These are phyloP conservation scores for Claviceps digitariae DNA, from an alignment of 2,329 filamentous ascomycete species.

Conservation along the genomic window DNA sequence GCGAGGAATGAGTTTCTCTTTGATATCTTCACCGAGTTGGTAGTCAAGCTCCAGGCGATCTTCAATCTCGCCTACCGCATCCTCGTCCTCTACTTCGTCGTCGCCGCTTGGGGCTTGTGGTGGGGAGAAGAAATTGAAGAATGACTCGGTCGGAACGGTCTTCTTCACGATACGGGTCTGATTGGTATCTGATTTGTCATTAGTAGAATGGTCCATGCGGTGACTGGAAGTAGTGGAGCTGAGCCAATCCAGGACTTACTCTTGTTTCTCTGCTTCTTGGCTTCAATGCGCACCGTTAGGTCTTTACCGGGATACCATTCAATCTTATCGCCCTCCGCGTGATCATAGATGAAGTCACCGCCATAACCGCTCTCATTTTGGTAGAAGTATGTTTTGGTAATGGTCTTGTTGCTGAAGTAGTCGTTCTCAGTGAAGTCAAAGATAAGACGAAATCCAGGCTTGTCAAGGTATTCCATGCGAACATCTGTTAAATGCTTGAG, in stretches of 20 bases:
- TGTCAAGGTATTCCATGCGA: conserved; percentile 98
- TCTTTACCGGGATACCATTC: conserved; percentile 93
- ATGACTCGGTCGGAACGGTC: conserved; percentile 95
- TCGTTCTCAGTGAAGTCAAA: conserved; percentile 95
- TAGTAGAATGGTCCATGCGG: not conserved
- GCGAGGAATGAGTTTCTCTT: conserved; percentile 97
- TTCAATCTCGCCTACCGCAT: conserved; percentile 82
- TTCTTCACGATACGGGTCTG: conserved; percentile 98
- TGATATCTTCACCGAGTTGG: conserved; percentile 97
- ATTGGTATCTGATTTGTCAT: conserved; percentile 72
- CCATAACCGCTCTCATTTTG: conserved; percentile 98
- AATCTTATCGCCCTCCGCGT: conserved; percentile 95
- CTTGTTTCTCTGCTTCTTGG: conserved; percentile 99
- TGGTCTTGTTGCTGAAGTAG: conserved; percentile 92
- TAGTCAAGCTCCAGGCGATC: conserved; percentile 97
- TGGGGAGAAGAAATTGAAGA: conserved; percentile 98
- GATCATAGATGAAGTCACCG: conserved; percentile 98
- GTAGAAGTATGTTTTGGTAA: conserved; percentile 98
- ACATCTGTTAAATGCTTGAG: conserved; percentile 85
- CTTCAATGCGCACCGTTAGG: conserved; percentile 86
- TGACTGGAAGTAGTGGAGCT: not conserved
- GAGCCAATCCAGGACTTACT: conserved; percentile 44
- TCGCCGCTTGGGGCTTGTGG: conserved; percentile 72
- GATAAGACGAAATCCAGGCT: conserved; percentile 94
- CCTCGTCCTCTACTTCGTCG: conserved; percentile 55